phyloP scores from a whole-genome alignment of 768 basidiomycete genomes.

The Porpolomopsis calyptriformis region DNA sequence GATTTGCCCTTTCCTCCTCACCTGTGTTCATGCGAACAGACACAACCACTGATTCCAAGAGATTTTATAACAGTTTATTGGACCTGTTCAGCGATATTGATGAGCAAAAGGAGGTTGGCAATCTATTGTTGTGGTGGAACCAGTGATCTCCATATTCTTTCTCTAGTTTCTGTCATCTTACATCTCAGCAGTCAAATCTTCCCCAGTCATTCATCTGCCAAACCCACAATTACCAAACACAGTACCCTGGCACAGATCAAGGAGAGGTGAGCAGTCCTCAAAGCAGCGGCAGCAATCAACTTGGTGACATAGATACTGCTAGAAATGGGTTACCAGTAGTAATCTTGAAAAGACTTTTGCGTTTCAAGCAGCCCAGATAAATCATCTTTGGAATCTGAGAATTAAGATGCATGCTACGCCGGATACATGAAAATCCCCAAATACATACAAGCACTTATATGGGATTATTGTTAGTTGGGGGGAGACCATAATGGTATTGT shows the following conservation, averaged over 20 bases:
- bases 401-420: too few species aligned
- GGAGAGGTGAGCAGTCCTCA: neutral
- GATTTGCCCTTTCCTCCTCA: slow-evolving; percentile 10
- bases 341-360: too few species aligned
- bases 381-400: too few species aligned
- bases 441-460: too few species aligned
- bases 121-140: slow-evolving; percentile 11
- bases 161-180: neutral
- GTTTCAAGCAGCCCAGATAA: too few species aligned
- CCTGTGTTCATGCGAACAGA: slow-evolving; percentile 8
- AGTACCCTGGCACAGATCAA: neutral
- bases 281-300: too few species aligned
- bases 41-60: slow-evolving; percentile 12
- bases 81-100: slow-evolving; percentile 13
- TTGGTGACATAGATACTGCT: too few species aligned
- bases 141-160: neutral
- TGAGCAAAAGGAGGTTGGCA: slow-evolving; percentile 9
- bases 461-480: too few species aligned
- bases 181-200: neutral
- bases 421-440: too few species aligned
- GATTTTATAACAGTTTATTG: slow-evolving; percentile 11
- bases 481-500: too few species aligned
- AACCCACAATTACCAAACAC: neutral
- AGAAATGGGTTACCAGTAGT: too few species aligned
- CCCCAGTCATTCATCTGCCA: neutral